Evolutionary conservation across 176 grass and related monocot genomes (phyloP).

Genomic region (Stipa capillata): DNA sequence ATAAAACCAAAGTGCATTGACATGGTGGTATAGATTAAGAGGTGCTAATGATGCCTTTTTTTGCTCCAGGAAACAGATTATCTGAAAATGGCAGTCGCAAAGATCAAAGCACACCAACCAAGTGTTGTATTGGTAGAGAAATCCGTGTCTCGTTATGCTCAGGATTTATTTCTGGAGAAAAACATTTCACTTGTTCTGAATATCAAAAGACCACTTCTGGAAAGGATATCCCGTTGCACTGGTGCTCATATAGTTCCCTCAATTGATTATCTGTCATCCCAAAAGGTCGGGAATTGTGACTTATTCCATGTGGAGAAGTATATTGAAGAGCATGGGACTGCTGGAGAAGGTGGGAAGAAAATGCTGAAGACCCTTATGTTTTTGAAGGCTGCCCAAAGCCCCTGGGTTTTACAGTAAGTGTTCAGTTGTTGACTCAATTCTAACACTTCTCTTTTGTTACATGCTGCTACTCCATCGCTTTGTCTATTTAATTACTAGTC

Average conservation of each 20-base stretch:
- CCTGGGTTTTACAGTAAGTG: constrained; percentile 95
- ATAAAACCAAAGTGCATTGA: neutral
- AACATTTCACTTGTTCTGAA: constrained; percentile 98
- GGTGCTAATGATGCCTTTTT: constrained; percentile 11
- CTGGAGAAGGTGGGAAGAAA: constrained; percentile 78
- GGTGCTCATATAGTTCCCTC: constrained; percentile 89
- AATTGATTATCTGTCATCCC: constrained; percentile 86
- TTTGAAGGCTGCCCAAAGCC: constrained; percentile 92
- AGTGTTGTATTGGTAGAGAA: constrained; percentile 94
- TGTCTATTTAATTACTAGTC: too few relatives aligned
- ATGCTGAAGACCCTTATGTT: constrained; percentile 91
- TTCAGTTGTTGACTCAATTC: constrained; percentile 20
- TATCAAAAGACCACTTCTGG: constrained; percentile 81
- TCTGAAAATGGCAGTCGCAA: constrained; percentile 94
- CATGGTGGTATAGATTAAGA: neutral
- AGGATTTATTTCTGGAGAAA: constrained; percentile 82
- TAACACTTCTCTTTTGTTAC: too few relatives aligned
- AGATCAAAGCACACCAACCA: constrained; percentile 91
- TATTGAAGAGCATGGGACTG: constrained; percentile 77
- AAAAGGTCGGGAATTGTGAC: constrained; percentile 84
- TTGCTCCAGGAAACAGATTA: constrained; percentile 86
- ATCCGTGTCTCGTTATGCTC: constrained; percentile 85
- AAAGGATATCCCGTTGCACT: constrained; percentile 93
- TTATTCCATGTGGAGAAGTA: constrained; percentile 95
- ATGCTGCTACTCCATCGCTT: too few relatives aligned